These are phyloP conservation scores for Pythium scleroteichum DNA, from an alignment of 352 stramenopile genomes.

Conservation along the genomic window DNA sequence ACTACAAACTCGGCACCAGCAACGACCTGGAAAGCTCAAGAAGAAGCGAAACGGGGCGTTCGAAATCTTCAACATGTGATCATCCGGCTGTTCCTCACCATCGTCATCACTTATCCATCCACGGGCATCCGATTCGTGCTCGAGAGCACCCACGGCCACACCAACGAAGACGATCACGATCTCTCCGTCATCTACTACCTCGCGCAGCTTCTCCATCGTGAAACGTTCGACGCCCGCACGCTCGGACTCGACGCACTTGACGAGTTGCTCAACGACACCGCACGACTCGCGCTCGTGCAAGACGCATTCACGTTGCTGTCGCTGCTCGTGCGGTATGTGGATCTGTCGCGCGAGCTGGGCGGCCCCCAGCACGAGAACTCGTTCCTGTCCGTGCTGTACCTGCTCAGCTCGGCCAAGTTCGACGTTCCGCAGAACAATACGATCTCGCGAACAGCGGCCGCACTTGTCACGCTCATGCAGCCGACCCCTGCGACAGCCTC, in stretches of 20 bases:
- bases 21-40: slow-evolving; percentile 12
- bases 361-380: slow-evolving; percentile 52
- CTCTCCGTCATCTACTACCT: slow-evolving; percentile 68
- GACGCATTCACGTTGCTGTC: slow-evolving; percentile 61
- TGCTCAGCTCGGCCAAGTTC: slow-evolving; percentile 41
- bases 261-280: slow-evolving; percentile 30
- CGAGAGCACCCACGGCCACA: slow-evolving; percentile 57
- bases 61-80: slow-evolving; percentile 52
- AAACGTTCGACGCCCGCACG: slow-evolving; percentile 58
- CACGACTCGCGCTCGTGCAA: slow-evolving; percentile 43
- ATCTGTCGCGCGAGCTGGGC: slow-evolving; percentile 54
- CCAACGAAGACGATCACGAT: slow-evolving; percentile 49
- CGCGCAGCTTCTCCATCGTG: slow-evolving; percentile 52
- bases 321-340: slow-evolving; percentile 67
- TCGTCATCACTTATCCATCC: slow-evolving; percentile 57
- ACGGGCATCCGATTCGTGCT: slow-evolving; percentile 69
- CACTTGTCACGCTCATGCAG: slow-evolving; percentile 38
- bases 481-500: not conserved
- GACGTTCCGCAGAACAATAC: slow-evolving; percentile 43
- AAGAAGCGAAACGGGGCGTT: slow-evolving; percentile 21
- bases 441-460: slow-evolving; percentile 49
- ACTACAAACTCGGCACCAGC: not conserved
- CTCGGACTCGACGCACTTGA: slow-evolving; percentile 31
- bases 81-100: slow-evolving; percentile 56
- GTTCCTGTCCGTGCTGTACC: slow-evolving; percentile 57